A percentile compares a stretch with the other conserved stretches of the same genome.
Evolutionary conservation across 331 rosid genomes (phyloP).

Genomic region (Rosa hybrid): DNA sequence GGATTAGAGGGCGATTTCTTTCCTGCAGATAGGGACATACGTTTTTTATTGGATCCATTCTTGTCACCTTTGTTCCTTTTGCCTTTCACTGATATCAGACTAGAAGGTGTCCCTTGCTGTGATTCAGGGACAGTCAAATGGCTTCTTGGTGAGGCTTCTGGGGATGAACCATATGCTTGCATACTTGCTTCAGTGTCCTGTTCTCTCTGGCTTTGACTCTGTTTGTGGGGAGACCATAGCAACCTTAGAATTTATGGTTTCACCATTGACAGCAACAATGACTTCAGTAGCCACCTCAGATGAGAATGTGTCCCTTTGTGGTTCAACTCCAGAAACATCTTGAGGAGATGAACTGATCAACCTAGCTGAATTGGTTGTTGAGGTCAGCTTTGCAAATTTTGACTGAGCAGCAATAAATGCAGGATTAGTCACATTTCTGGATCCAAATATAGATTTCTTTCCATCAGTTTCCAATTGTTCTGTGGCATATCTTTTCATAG

Average conservation of each 20-base stretch:
- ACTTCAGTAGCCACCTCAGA: conserved; percentile 37
- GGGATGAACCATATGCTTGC: conserved; percentile 47
- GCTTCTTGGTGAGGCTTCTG: conserved; percentile 78
- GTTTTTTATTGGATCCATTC: conserved; percentile 55
- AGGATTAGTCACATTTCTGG: conserved; percentile 66
- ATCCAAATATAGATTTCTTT: conserved; percentile 50
- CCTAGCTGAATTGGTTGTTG: conserved; percentile 46
- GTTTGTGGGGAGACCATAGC: conserved; percentile 34
- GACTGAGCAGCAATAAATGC: conserved; percentile 79
- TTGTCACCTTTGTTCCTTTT: conserved; percentile 46
- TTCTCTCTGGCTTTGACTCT: conserved; percentile 45
- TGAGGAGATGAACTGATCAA: conserved; percentile 42
- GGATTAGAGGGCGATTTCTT: conserved; percentile 62
- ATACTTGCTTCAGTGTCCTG: conserved; percentile 32
- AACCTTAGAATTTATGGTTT: conserved; percentile 33
- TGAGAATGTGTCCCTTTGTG: conserved; percentile 41
- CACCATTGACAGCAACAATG: conserved; percentile 29
- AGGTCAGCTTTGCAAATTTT: conserved; percentile 69
- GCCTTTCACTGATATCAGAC: conserved; percentile 72
- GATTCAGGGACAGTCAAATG: conserved; percentile 69
- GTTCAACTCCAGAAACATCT: conserved; percentile 60
- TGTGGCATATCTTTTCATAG: conserved; percentile 47
- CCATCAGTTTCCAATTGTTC: conserved; percentile 69
- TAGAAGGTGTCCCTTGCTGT: conserved; percentile 91
- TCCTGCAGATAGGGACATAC: conserved; percentile 38